These are phyloP conservation scores for Iris macrosiphon DNA, from an alignment of 106 monocot genomes.

Conservation along the genomic window DNA sequence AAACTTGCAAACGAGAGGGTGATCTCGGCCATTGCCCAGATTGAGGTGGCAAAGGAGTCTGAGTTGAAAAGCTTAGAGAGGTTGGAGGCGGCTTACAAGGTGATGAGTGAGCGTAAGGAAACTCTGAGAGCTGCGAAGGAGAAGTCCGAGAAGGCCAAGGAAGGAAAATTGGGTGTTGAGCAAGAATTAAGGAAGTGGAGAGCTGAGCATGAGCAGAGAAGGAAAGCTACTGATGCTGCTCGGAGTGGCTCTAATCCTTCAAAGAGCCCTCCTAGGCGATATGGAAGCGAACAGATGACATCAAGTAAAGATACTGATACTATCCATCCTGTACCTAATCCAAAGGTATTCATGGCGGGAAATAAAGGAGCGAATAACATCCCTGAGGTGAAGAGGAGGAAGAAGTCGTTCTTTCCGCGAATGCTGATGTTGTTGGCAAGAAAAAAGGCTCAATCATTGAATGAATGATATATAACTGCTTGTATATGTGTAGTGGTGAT, in stretches of 20 bases:
- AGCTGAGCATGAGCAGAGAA: constrained; percentile 18
- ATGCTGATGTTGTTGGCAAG: constrained; percentile 49
- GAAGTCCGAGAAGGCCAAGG: constrained; percentile 12
- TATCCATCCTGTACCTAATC: neutral
- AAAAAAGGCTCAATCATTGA: constrained; percentile 40
- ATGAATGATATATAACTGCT: no score
- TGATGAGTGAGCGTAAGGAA: constrained; percentile 14
- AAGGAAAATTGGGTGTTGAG: constrained; percentile 23
- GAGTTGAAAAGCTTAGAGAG: constrained; percentile 14
- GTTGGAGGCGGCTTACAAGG: constrained; percentile 11
- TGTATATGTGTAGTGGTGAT: no score
- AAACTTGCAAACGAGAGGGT: constrained; percentile 17
- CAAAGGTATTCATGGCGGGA: no score
- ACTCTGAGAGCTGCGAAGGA: constrained; percentile 7
- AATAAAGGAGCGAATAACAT: no score
- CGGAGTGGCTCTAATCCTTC: constrained; percentile 4
- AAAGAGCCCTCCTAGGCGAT: constrained; percentile 10
- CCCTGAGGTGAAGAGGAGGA: constrained; percentile 44
- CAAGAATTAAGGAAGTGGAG: constrained; percentile 22
- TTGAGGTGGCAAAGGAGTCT: constrained; percentile 16
- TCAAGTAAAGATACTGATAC: neutral
- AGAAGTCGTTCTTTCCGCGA: constrained; percentile 56
- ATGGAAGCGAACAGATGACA: constrained; percentile 1
- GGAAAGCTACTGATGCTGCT: constrained; percentile 11
- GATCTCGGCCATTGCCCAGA: constrained; percentile 5